A percentile compares a stretch with the other conserved stretches of the same genome.
These are phyloP conservation scores for Hypoxylon rickii DNA, from an alignment of 495 filamentous ascomycete species.

Conservation along the genomic window DNA sequence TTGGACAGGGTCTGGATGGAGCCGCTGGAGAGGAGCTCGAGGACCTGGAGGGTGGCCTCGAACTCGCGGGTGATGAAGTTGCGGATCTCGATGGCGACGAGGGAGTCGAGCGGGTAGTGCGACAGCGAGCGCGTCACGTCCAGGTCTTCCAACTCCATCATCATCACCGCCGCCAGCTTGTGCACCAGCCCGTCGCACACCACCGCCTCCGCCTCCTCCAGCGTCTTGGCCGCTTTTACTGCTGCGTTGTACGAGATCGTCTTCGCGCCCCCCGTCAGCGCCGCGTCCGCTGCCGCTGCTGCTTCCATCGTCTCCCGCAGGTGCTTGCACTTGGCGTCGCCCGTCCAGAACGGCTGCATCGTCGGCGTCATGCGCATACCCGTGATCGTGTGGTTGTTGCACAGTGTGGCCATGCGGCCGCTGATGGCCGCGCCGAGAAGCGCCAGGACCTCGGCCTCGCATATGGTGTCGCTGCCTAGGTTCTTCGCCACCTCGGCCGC, in stretches of 20 bases:
- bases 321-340: conserved; percentile 57
- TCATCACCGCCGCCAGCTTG: conserved; percentile 55
- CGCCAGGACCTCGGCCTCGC: conserved; percentile 56
- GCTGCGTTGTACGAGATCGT: conserved; percentile 48
- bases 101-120: conserved; percentile 57
- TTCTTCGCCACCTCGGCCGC: conserved; percentile 53
- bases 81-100: conserved; percentile 59
- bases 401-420: conserved; percentile 42
- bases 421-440: conserved; percentile 53
- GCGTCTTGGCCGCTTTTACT: conserved; percentile 46
- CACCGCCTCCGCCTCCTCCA: conserved; percentile 50
- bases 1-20: conserved; percentile 54
- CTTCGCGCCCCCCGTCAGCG: conserved; percentile 26
- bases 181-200: conserved; percentile 52
- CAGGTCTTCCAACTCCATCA: conserved; percentile 58
- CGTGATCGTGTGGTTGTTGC: conserved; percentile 56
- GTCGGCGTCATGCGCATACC: conserved; percentile 54
- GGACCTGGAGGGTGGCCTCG: conserved; percentile 58
- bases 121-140: conserved; percentile 52
- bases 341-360: conserved; percentile 54
- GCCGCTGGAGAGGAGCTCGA: conserved; percentile 56
- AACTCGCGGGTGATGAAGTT: conserved; percentile 56
- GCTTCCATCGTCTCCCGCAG: conserved; percentile 54
- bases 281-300: conserved; percentile 43
- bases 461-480: conserved; percentile 55